Conservation (phyloP, 129 eudicot species). For the Escallonia rubra region DNA sequence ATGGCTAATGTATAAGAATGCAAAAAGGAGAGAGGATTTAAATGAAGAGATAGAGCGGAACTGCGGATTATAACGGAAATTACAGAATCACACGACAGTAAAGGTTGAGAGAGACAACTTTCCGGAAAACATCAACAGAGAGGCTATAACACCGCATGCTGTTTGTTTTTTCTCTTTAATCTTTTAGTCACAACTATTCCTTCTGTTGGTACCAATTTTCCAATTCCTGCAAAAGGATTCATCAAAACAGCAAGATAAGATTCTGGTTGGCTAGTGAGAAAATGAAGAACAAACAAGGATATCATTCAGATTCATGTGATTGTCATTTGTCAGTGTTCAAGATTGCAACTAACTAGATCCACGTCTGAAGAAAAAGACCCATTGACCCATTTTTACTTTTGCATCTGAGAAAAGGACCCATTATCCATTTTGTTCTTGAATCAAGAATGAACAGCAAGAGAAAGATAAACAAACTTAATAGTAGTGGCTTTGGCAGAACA, state of each 20-base stretch:
- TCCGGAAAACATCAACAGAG: conserved; percentile 70
- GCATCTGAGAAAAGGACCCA: not conserved
- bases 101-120: conserved; percentile 70
- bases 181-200: conserved; percentile 32
- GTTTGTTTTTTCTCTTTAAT: conserved; percentile 15
- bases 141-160: conserved; percentile 88
- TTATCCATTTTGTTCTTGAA: not conserved
- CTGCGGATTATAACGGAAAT: not conserved
- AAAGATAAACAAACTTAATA: too few relatives aligned
- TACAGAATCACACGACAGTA: conserved; percentile 95
- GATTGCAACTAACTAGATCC: not conserved
- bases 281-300: not conserved
- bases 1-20: conserved; percentile 6
- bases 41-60: not conserved
- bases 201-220: not conserved
- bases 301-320: not conserved
- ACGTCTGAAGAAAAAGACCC: not conserved
- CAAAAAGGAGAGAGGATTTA: not conserved
- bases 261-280: not conserved
- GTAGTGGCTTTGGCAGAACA: too few relatives aligned
- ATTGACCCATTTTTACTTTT: not conserved
- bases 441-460: too few relatives aligned
- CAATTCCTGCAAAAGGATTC: conserved; percentile 13
- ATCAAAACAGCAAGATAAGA: not conserved
- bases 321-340: not conserved